These are phyloP conservation scores for Guadua angustifolia DNA, from an alignment of 176 grass and related monocot species.

Conservation along the genomic window DNA sequence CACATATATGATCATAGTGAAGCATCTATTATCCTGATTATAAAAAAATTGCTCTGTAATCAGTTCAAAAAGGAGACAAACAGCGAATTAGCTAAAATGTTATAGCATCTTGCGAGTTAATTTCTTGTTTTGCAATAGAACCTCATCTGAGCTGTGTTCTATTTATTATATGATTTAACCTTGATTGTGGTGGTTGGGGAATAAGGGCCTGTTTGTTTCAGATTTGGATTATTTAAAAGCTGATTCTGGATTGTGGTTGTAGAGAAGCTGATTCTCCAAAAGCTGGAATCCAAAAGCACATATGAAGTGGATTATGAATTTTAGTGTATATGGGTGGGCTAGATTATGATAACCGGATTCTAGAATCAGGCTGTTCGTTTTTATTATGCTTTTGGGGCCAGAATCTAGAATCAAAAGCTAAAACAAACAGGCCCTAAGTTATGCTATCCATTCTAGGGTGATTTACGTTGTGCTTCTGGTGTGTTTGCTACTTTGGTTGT, in stretches of 20 bases:
- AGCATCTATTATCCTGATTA: constrained; percentile 22
- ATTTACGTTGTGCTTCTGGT: background rate
- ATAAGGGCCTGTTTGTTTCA: too few relatives aligned
- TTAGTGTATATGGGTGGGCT: too few relatives aligned
- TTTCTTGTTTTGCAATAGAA: background rate
- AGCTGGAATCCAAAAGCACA: too few relatives aligned
- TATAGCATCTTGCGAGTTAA: background rate
- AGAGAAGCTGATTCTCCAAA: too few relatives aligned
- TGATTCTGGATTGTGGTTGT: too few relatives aligned
- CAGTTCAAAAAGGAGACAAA: background rate
- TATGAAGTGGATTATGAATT: too few relatives aligned
- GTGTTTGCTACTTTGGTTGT: constrained; percentile 29
- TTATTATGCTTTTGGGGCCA: too few relatives aligned
- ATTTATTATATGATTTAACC: constrained; percentile 9
- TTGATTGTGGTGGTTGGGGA: background rate
- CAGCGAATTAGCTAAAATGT: background rate
- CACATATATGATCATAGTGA: background rate
- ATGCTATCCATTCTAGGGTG: background rate
- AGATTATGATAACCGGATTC: too few relatives aligned
- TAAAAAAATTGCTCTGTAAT: background rate
- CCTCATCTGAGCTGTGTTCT: background rate
- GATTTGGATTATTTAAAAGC: too few relatives aligned
- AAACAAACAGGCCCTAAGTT: too few relatives aligned
- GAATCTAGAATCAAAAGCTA: too few relatives aligned
- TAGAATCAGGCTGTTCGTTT: too few relatives aligned